Evolutionary conservation across 805 yeast species (phyloP).

Genomic region (Gaillardinia entomophila): DNA sequence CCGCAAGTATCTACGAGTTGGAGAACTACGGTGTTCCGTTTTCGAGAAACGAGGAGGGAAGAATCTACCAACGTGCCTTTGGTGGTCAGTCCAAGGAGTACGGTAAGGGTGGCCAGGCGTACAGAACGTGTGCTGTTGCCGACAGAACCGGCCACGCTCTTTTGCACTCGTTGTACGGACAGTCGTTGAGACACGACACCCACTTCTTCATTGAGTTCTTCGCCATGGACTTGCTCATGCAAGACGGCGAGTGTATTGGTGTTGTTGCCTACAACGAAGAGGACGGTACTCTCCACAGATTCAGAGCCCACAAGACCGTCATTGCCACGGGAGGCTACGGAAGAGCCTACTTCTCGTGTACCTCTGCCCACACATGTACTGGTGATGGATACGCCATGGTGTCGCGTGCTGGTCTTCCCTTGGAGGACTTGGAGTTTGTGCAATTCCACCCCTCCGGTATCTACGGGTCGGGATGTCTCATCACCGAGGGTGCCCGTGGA

Average conservation of each 20-base stretch:
- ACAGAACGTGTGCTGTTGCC: constrained; percentile 99
- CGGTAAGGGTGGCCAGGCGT: constrained; percentile 99
- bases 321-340: constrained; percentile 99
- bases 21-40: constrained; percentile 99
- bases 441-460: constrained; percentile 99
- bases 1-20: constrained; percentile 88
- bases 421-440: constrained; percentile 94
- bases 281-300: constrained; percentile 97
- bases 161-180: constrained; percentile 93
- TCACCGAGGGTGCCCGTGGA: constrained; percentile 99
- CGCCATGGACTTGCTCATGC: constrained; percentile 90
- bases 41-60: constrained; percentile 93
- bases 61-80: constrained; percentile 97
- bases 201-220: constrained; percentile 97
- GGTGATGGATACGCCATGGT: constrained; percentile 99
- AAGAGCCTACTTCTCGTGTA: constrained; percentile 96
- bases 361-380: constrained; percentile 99
- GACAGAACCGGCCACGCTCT: constrained; percentile 98
- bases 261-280: constrained; percentile 97
- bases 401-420: constrained; percentile 94
- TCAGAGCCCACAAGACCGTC: constrained; percentile 93
- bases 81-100: constrained; percentile 95
- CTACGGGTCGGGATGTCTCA: constrained; percentile 97
- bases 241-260: constrained; percentile 95
- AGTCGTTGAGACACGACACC: constrained; percentile 92